Evolutionary conservation across 1,139 yeast genomes (phyloP).

Genomic region (Debaryomycetaceae sp.): DNA sequence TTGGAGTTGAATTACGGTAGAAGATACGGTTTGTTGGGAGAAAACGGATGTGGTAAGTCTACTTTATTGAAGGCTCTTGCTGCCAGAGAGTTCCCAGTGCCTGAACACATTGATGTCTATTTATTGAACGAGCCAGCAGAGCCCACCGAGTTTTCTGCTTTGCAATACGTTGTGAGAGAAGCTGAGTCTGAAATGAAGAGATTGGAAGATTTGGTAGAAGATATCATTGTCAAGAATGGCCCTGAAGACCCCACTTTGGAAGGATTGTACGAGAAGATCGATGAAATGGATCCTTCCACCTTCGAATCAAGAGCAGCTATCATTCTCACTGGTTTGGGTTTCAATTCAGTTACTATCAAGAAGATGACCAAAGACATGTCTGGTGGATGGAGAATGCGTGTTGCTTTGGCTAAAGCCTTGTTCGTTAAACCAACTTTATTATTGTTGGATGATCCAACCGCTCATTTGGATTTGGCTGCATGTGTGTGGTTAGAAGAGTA

Average conservation of each 20-base stretch:
- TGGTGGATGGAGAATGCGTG: slow-evolving; percentile 98
- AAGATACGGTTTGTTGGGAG: slow-evolving; percentile 95
- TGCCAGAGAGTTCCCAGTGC: slow-evolving; percentile 94
- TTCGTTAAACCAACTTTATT: slow-evolving; percentile 85
- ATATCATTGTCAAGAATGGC: slow-evolving; percentile 83
- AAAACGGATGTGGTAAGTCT: slow-evolving; percentile 98
- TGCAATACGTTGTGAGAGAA: slow-evolving; percentile 95
- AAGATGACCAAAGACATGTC: slow-evolving; percentile 97
- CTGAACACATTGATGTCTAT: slow-evolving; percentile 86
- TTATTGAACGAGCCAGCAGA: slow-evolving; percentile 96
- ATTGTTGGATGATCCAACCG: slow-evolving; percentile 96
- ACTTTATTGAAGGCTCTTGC: slow-evolving; percentile 91
- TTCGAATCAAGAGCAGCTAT: slow-evolving; percentile 96
- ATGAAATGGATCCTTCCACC: slow-evolving; percentile 92
- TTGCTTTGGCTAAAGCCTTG: slow-evolving; percentile 80
- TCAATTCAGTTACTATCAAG: slow-evolving; percentile 75
- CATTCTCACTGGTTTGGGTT: slow-evolving; percentile 95
- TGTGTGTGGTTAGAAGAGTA: slow-evolving; percentile 99
- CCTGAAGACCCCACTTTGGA: slow-evolving; percentile 89
- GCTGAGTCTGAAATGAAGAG: slow-evolving; percentile 91
- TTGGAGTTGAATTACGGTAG: slow-evolving; percentile 95
- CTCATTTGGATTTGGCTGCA: slow-evolving; percentile 98
- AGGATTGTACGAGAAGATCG: slow-evolving; percentile 90
- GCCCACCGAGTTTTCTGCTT: slow-evolving; percentile 85
- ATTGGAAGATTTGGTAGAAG: slow-evolving; percentile 89